phyloP scores from a whole-genome alignment of 768 basidiomycete species.

The Podaxis sp. region DNA sequence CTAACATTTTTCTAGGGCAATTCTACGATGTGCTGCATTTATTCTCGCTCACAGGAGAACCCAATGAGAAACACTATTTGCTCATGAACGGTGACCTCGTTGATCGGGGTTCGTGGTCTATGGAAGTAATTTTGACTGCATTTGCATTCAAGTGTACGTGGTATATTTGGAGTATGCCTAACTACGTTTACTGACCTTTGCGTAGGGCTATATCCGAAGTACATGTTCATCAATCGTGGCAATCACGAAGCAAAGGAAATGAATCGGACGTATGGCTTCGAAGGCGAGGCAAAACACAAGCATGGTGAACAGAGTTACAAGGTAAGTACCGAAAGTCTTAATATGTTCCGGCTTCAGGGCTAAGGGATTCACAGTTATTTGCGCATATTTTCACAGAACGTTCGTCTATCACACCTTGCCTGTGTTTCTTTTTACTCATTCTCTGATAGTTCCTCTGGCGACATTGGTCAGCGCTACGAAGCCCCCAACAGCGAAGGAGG shows the following conservation, averaged over 20 bases:
- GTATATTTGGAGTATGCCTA: not conserved
- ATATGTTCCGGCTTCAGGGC: not conserved
- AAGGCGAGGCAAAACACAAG: constrained; percentile 96
- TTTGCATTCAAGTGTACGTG: constrained; percentile 92
- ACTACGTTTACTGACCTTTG: constrained; percentile 9
- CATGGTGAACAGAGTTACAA: constrained; percentile 95
- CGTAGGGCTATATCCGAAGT: constrained; percentile 86
- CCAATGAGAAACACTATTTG: constrained; percentile 79
- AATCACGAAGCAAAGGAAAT: constrained; percentile 98
- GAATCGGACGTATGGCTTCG: constrained; percentile 93
- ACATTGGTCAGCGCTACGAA: constrained; percentile 79
- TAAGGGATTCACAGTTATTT: constrained; percentile 58
- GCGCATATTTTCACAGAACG: constrained; percentile 90
- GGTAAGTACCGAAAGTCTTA: constrained; percentile 35
- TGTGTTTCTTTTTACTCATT: constrained; percentile 2
- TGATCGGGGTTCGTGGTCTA: constrained; percentile 94
- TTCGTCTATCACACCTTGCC: constrained; percentile 35
- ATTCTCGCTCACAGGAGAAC: constrained; percentile 80
- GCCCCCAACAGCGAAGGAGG: constrained; percentile 42
- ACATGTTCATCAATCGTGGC: constrained; percentile 92
- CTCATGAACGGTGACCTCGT: constrained; percentile 97
- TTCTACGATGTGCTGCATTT: constrained; percentile 93
- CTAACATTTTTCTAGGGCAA: constrained; percentile 57
- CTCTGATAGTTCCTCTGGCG: constrained; percentile 74
- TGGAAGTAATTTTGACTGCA: constrained; percentile 88